Percentiles rank a stretch among this genome's conserved stretches.
Conservation (phyloP, 345 rosid genomes). For the Eucalyptus regnans region DNA sequence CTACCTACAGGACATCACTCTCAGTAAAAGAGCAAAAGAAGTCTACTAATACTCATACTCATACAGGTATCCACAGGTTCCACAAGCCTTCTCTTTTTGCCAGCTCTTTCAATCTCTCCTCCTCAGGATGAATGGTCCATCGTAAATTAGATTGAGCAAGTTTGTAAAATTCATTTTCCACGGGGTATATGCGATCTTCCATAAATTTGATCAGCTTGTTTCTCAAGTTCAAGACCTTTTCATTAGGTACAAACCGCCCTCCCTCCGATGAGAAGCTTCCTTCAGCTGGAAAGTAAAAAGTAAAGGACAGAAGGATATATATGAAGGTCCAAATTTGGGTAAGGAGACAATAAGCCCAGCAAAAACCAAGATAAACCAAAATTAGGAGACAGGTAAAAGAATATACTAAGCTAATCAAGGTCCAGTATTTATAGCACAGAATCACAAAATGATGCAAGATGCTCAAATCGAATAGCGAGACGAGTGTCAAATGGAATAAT, state of each 20-base stretch:
- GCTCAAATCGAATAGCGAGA: neutral
- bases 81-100: slow-evolving; percentile 90
- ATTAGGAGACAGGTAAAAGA: neutral
- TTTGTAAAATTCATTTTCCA: slow-evolving; percentile 69
- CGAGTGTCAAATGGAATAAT: neutral
- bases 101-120: slow-evolving; percentile 76
- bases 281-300: neutral
- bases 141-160: slow-evolving; percentile 64
- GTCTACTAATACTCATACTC: neutral
- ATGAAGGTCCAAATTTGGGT: neutral
- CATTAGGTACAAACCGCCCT: slow-evolving; percentile 64
- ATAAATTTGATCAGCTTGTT: slow-evolving; percentile 63
- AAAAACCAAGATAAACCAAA: neutral
- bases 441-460: neutral
- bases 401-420: neutral
- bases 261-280: slow-evolving; percentile 31
- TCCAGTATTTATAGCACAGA: neutral
- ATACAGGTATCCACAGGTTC: slow-evolving; percentile 92
- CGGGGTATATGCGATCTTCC: slow-evolving; percentile 83
- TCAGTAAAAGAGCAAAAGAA: neutral
- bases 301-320: neutral
- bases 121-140: slow-evolving; percentile 91
- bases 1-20: neutral
- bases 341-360: neutral
- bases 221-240: slow-evolving; percentile 56